phyloP scores from a whole-genome alignment of 768 basidiomycete species.

The Steccherinum ochraceum region DNA sequence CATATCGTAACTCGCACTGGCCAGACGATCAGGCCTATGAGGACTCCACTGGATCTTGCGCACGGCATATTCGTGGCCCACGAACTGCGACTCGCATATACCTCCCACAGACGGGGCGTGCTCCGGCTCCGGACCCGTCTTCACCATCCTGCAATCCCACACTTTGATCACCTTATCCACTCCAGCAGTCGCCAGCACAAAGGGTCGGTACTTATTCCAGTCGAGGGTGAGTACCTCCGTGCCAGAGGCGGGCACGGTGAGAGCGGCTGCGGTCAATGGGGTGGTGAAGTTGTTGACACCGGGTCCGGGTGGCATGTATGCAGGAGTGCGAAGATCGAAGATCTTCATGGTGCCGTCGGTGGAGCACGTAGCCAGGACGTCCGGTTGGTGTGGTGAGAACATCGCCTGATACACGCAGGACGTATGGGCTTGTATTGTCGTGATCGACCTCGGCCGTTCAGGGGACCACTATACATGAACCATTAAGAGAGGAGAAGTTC shows the following conservation, averaged over 20 bases:
- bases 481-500: not conserved
- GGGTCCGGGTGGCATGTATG: slow-evolving; percentile 43
- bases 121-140: slow-evolving; percentile 37
- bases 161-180: slow-evolving; percentile 73
- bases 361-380: slow-evolving; percentile 76
- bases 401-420: slow-evolving; percentile 86
- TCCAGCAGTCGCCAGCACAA: slow-evolving; percentile 68
- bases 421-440: slow-evolving; percentile 77
- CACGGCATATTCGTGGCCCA: slow-evolving; percentile 88
- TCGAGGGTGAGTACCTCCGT: slow-evolving; percentile 79
- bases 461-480: slow-evolving; percentile 71
- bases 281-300: slow-evolving; percentile 51
- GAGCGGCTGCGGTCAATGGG: slow-evolving; percentile 61
- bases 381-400: slow-evolving; percentile 90
- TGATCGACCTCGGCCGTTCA: slow-evolving; percentile 69
- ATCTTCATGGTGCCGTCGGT: slow-evolving; percentile 81
- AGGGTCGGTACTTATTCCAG: slow-evolving; percentile 90
- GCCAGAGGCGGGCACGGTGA: slow-evolving; percentile 73
- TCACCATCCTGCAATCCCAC: slow-evolving; percentile 88
- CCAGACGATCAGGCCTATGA: slow-evolving; percentile 63
- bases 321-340: slow-evolving; percentile 69
- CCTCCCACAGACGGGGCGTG: slow-evolving; percentile 51
- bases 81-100: slow-evolving; percentile 58
- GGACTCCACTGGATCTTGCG: slow-evolving; percentile 88
- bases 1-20: slow-evolving; percentile 89